Conservation (phyloP, 169 alveolate genomes). For the Cryptosporidium meleagridis region DNA sequence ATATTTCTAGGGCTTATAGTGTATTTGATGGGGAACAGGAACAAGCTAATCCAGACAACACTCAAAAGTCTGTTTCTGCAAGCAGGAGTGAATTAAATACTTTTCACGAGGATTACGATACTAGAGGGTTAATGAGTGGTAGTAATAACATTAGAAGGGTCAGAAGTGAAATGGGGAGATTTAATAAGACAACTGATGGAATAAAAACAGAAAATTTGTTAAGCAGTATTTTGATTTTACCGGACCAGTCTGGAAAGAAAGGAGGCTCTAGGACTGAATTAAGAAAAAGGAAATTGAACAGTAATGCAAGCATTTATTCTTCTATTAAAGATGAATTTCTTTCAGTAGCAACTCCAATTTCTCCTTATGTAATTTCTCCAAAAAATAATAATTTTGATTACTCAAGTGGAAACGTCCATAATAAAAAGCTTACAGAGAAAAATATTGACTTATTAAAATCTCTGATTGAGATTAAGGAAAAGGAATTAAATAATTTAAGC, state of each 20-base stretch:
- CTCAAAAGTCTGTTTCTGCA: not conserved
- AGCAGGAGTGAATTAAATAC: not conserved
- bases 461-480: conserved; percentile 52
- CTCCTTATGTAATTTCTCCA: conserved; percentile 65
- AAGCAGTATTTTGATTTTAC: conserved; percentile 2
- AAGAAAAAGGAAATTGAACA: conserved; percentile 42
- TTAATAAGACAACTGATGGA: not conserved
- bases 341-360: conserved; percentile 44
- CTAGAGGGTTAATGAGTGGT: not conserved
- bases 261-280: not conserved
- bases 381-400: conserved; percentile 8
- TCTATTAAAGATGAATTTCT: conserved; percentile 23
- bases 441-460: conserved; percentile 52
- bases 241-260: not conserved
- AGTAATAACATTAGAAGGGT: not conserved
- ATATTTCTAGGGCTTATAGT: not conserved
- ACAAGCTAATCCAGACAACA: not conserved
- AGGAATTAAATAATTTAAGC: conserved; percentile 19
- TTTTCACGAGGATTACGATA: not conserved
- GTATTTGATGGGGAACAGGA: not conserved
- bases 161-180: not conserved
- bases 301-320: not conserved
- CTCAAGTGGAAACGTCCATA: not conserved
- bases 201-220: not conserved
- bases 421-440: conserved; percentile 41